A percentile compares a stretch with the other conserved stretches of the same genome.
Evolutionary conservation across 2,329 filamentous ascomycete species (phyloP).

Genomic region (Penicillium sp.): DNA sequence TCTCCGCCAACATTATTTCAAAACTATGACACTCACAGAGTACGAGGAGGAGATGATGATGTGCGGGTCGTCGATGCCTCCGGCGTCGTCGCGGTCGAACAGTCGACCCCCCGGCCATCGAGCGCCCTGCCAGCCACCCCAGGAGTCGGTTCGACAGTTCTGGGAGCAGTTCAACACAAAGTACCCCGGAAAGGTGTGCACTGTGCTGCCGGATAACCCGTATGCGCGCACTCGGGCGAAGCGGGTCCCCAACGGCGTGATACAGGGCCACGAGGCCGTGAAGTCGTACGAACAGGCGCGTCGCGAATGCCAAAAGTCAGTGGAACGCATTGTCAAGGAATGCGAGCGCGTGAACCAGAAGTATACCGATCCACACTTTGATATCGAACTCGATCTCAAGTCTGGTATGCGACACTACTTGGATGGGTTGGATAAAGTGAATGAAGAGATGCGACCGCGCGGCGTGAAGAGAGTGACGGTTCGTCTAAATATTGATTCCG

Average conservation of each 20-base stretch:
- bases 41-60: conserved; percentile 32
- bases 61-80: conserved; percentile 29
- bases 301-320: conserved; percentile 67
- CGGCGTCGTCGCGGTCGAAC: conserved; percentile 37
- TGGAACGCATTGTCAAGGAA: conserved; percentile 62
- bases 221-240: conserved; percentile 66
- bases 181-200: conserved; percentile 72
- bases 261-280: conserved; percentile 61
- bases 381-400: conserved; percentile 78
- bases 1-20: background rate
- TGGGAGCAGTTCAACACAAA: conserved; percentile 74
- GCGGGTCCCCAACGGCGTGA: conserved; percentile 58
- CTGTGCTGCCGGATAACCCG: conserved; percentile 70
- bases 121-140: conserved; percentile 62
- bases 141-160: conserved; percentile 71
- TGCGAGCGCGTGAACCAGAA: conserved; percentile 81
- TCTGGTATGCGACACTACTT: conserved; percentile 57
- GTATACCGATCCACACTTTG: conserved; percentile 85
- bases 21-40: conserved; percentile 27
- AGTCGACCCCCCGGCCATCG: conserved; percentile 36
- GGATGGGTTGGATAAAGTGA: conserved; percentile 48
- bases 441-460: conserved; percentile 61
- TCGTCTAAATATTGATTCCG: background rate
- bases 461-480: conserved; percentile 73
- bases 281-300: conserved; percentile 75